Base-by-base conservation (phyloP, 768 basidiomycete genomes). In the Suillus subaureus region DNA sequence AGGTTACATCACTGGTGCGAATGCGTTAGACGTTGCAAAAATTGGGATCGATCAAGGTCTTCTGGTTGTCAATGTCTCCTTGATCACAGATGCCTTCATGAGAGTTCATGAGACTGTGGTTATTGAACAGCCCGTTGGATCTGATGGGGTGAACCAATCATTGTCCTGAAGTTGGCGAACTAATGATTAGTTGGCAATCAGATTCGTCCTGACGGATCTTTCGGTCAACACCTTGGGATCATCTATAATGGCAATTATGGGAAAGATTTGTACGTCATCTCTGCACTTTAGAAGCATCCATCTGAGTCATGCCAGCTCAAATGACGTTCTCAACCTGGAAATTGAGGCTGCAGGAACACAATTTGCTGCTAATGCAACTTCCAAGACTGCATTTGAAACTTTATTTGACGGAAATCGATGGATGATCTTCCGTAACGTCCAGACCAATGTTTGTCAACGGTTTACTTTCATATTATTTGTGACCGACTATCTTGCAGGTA, bases 181-280 rank as follows among this genome's bases (percentile, higher is more conserved):
- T 39, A 6, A 61, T 62, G 5, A 55, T 51, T 33, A n/a, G 16
- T 21, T 35, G 37, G 4, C 35, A 28, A 13, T 5, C 15, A 66
- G 65, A 66, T 66, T 35, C 65, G 65, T 31, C 68, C 71, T 33
- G 78, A 79, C 65, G 78, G 78, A 8, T 70, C 70, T 56, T 66
- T 66, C 69, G 47, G 67, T 39, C 67, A 91, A 73, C 90, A 91
- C 73, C 74, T 70, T 23, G 89, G 89, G n/a, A 80, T 90, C n/a
- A 73, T 89, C 4, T 91, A 90, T 70, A 89, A 87, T 57, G 90
- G 90, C 45, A 91, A 91, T 70, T 91, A 92, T 68, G 90, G 85
- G 18, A 83, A 81, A 66, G 83, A 81, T 64, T 83, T 75, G 81
- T 82, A 55, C 63, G 80, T 76, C 15, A 16, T 45, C 63, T 33